Evolutionary conservation across 202 grass and related monocot genomes (phyloP).

Genomic region (Digitaria exilis): DNA sequence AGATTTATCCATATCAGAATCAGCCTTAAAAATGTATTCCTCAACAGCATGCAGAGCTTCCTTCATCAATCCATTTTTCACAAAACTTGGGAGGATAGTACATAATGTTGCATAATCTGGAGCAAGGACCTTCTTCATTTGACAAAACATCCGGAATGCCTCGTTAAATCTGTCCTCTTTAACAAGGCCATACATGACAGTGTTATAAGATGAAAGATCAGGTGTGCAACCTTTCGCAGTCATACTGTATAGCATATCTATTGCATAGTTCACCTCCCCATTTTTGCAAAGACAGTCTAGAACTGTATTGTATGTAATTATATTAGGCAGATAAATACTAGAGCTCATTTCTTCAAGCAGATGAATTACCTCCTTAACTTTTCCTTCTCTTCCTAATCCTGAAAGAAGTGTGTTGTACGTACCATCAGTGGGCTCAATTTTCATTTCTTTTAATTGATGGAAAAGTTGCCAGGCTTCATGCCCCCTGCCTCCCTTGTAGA

Average conservation of each 20-base stretch:
- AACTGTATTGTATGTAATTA: slow-evolving; percentile 88
- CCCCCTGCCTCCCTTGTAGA: slow-evolving; percentile 79
- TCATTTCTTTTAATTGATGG: slow-evolving; percentile 67
- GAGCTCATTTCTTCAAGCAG: slow-evolving; percentile 74
- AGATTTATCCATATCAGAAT: slow-evolving; percentile 56
- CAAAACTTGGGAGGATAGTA: slow-evolving; percentile 74
- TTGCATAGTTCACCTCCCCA: slow-evolving; percentile 67
- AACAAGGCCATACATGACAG: slow-evolving; percentile 73
- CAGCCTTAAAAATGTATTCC: slow-evolving; percentile 56
- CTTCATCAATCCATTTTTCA: slow-evolving; percentile 69
- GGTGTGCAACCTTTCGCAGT: slow-evolving; percentile 61
- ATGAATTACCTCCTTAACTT: slow-evolving; percentile 65
- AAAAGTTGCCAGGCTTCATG: slow-evolving; percentile 87
- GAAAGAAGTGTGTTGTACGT: slow-evolving; percentile 90
- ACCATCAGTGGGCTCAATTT: slow-evolving; percentile 64
- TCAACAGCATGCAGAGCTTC: slow-evolving; percentile 66
- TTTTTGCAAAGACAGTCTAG: slow-evolving; percentile 96
- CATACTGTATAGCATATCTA: slow-evolving; percentile 78
- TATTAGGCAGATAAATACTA: slow-evolving; percentile 57
- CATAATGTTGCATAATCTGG: slow-evolving; percentile 86
- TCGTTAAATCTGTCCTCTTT: slow-evolving; percentile 73
- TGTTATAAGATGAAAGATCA: slow-evolving; percentile 90
- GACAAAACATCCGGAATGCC: slow-evolving; percentile 82
- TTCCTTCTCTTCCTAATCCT: slow-evolving; percentile 93
- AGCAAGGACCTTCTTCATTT: slow-evolving; percentile 84